phyloP scores from a whole-genome alignment of 768 basidiomycete species.

The Mycena haematopus region DNA sequence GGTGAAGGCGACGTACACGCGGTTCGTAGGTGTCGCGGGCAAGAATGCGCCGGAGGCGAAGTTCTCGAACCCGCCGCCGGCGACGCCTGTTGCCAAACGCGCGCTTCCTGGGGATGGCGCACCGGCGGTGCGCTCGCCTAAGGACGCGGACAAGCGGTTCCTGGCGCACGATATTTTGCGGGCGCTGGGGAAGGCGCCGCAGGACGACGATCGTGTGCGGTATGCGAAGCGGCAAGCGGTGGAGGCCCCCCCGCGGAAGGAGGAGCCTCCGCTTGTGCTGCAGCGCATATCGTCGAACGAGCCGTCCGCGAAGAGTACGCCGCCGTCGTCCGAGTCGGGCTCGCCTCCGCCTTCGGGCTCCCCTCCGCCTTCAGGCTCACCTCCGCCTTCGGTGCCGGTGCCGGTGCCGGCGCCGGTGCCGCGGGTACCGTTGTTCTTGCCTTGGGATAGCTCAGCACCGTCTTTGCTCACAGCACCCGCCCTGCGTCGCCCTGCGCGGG shows the following conservation, averaged over 20 bases:
- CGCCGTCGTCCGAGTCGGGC: background rate
- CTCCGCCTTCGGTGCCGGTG: background rate
- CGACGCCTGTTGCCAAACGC: background rate
- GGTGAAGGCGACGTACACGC: background rate
- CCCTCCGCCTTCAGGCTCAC: background rate
- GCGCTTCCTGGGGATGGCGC: background rate
- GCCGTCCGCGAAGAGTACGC: slow-evolving; percentile 17
- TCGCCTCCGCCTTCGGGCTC: background rate
- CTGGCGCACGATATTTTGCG: slow-evolving; percentile 28
- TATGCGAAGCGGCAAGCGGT: slow-evolving; percentile 27
- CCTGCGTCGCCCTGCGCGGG: background rate
- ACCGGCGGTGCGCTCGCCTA: slow-evolving; percentile 35
- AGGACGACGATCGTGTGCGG: slow-evolving; percentile 23
- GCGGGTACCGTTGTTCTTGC: slow-evolving; percentile 19
- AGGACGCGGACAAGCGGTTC: slow-evolving; percentile 27
- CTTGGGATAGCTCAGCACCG: background rate
- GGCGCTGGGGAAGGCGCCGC: slow-evolving; percentile 23
- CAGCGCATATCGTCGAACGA: slow-evolving; percentile 13
- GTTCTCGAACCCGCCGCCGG: background rate
- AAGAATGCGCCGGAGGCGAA: slow-evolving; percentile 12
- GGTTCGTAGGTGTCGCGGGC: background rate
- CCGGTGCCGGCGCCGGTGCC: background rate
- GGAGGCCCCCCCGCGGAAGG: slow-evolving; percentile 1
- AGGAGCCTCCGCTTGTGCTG: background rate
- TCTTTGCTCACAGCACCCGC: background rate